phyloP scores from a whole-genome alignment of 2,329 filamentous ascomycete species.

The Sarocladiaceae sp. region DNA sequence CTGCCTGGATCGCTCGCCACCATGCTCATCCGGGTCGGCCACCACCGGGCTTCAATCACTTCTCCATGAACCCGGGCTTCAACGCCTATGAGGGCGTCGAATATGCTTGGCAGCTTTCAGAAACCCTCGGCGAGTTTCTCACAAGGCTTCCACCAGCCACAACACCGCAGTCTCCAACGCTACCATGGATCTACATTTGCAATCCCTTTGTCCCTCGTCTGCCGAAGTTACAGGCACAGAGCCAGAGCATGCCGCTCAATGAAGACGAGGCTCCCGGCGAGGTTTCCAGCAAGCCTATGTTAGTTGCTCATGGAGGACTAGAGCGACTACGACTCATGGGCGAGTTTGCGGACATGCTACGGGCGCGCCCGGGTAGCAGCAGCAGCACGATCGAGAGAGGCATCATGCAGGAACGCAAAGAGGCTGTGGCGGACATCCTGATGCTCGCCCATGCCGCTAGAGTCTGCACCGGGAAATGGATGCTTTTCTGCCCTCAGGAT shows the following conservation, averaged over 20 bases:
- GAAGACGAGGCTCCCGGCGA: constrained; percentile 44
- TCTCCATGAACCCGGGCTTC: constrained; percentile 15
- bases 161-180: constrained; percentile 37
- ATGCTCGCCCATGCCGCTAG: constrained; percentile 52
- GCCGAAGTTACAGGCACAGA: constrained; percentile 19
- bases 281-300: constrained; percentile 35
- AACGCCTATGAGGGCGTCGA: constrained; percentile 49
- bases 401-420: constrained; percentile 43
- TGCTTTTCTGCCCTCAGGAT: constrained; percentile 55
- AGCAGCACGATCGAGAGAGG: constrained; percentile 30
- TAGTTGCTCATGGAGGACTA: constrained; percentile 47
- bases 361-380: constrained; percentile 21
- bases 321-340: constrained; percentile 41
- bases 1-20: constrained; percentile 34
- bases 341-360: constrained; percentile 42
- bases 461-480: constrained; percentile 69
- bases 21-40: constrained; percentile 21
- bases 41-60: constrained; percentile 12
- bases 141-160: constrained; percentile 60
- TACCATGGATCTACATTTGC: constrained; percentile 67
- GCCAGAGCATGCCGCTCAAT: constrained; percentile 29
- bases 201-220: constrained; percentile 51
- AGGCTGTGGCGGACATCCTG: constrained; percentile 49
- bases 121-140: constrained; percentile 61
- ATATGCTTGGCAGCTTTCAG: constrained; percentile 56